phyloP scores from a whole-genome alignment of 805 yeast species.

The Myxozyma sirexii region DNA sequence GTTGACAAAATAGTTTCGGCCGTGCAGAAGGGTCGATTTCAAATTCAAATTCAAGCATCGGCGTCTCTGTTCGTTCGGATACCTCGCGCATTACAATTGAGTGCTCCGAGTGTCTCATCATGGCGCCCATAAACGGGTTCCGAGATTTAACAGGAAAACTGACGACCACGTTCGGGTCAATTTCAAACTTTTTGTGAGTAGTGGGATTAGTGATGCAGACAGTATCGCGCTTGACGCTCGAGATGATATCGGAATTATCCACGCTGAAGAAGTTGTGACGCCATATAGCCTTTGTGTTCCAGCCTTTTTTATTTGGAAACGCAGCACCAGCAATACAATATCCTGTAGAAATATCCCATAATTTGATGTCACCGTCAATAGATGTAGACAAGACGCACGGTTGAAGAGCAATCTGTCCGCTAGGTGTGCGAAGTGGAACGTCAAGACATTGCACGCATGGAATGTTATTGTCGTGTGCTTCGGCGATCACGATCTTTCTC shows the following conservation, averaged over 20 bases:
- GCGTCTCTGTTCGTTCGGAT: conserved; percentile 8
- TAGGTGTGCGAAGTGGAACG: conserved; percentile 5
- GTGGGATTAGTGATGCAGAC: not conserved
- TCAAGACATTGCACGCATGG: conserved; percentile 25
- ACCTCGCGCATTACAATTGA: not conserved
- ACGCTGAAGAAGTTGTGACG: conserved; percentile 15
- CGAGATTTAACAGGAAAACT: conserved; percentile 25
- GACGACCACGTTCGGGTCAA: conserved; percentile 2
- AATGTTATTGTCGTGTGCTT: conserved; percentile 30
- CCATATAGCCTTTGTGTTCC: conserved; percentile 19
- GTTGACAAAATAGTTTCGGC: not conserved
- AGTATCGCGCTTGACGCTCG: conserved; percentile 1
- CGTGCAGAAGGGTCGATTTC: conserved; percentile 6
- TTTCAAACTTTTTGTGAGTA: not conserved
- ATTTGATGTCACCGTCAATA: conserved; percentile 39
- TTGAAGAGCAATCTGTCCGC: not conserved
- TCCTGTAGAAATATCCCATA: conserved; percentile 42
- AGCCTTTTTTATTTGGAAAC: conserved; percentile 24
- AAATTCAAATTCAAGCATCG: conserved; percentile 11
- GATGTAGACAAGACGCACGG: conserved; percentile 26
- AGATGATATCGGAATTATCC: not conserved
- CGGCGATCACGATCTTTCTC: conserved; percentile 5
- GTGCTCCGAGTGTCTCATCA: not conserved
- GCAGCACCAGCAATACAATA: conserved; percentile 17
- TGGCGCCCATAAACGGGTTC: conserved; percentile 20